These are phyloP conservation scores for Plantago elongata DNA, from an alignment of 257 asterid species.

Conservation along the genomic window DNA sequence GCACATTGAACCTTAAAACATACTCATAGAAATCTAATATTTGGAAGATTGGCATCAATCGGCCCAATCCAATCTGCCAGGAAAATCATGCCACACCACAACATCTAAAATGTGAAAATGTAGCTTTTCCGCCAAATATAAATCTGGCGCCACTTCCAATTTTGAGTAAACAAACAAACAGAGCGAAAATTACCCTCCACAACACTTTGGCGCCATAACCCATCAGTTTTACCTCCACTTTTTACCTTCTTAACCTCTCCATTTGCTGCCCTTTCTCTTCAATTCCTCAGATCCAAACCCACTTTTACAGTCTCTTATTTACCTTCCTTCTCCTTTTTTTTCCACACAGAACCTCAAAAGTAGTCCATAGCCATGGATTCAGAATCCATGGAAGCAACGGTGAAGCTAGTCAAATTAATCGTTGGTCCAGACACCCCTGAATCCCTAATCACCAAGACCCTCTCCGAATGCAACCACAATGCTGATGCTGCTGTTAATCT, in stretches of 20 bases:
- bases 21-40: no score
- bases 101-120: no score
- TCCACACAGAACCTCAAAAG: no score
- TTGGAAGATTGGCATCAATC: no score
- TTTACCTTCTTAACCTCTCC: not conserved
- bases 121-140: no score
- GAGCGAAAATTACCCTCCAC: not conserved
- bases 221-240: not conserved
- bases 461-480: constrained; percentile 25
- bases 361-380: constrained; percentile 3
- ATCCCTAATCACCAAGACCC: constrained; percentile 22
- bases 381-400: constrained; percentile 26
- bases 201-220: not conserved
- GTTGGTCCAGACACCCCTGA: constrained; percentile 32
- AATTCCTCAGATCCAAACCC: no score
- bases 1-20: no score
- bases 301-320: not conserved
- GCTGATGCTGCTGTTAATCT: constrained; percentile 20
- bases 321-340: not conserved
- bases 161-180: not conserved
- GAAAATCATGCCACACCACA: no score
- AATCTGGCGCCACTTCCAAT: not conserved
- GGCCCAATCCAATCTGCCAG: no score
- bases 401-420: constrained; percentile 25
- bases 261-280: no score